Percentiles rank a stretch among this genome's conserved stretches.
These are phyloP conservation scores for Oenanthe sinensis DNA, from an alignment of 129 eudicot genomes.

Conservation along the genomic window DNA sequence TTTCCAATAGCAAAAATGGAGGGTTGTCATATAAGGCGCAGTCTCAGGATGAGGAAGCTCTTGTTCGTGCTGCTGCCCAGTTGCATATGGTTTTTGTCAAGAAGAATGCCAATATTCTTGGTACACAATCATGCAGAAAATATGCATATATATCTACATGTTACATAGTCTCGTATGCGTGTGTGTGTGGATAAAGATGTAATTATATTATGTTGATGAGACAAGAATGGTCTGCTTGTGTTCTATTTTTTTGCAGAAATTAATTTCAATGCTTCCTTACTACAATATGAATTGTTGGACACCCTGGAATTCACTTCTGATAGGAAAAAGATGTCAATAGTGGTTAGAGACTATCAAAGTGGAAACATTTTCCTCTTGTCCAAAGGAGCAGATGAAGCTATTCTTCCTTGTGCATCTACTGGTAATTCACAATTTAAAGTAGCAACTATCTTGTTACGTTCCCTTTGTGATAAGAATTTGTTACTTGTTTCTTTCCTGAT, in stretches of 20 bases:
- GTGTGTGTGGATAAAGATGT: not conserved
- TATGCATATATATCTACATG: not conserved
- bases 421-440: constrained; percentile 32
- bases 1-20: constrained; percentile 54
- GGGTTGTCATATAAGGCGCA: constrained; percentile 74
- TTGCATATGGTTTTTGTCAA: constrained; percentile 67
- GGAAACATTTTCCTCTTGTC: constrained; percentile 65
- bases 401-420: constrained; percentile 60
- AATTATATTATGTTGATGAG: not conserved
- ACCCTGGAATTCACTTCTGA: constrained; percentile 94
- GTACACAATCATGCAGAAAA: constrained; percentile 24
- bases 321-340: constrained; percentile 92
- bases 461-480: not conserved
- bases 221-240: not conserved
- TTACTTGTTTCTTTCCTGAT: not conserved
- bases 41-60: constrained; percentile 99
- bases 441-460: not conserved
- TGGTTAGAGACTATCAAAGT: constrained; percentile 61
- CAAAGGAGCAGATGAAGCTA: constrained; percentile 96
- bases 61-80: constrained; percentile 93
- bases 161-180: not conserved
- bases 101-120: constrained; percentile 62
- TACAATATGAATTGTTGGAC: constrained; percentile 77
- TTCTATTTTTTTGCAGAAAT: constrained; percentile 45
- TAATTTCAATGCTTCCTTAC: constrained; percentile 47